Evolutionary conservation across 164 flowering plant species (phyloP), one percentile per base, ranked within the genome.

Genomic region (Vitis rotundifolia): DNA sequence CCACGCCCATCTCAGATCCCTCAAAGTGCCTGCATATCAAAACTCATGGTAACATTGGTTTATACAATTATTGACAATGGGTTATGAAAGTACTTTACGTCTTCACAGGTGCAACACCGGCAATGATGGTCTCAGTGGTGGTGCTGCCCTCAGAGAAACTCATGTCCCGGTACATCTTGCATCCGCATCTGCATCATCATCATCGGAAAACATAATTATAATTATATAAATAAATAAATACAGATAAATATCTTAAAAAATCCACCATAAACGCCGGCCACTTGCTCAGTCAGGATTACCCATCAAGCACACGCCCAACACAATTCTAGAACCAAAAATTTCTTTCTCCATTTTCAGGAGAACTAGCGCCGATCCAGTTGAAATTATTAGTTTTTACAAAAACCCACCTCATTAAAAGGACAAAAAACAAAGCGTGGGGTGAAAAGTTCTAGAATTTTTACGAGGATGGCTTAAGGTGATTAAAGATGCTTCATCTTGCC

Each of bases 121-220:
- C 18, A 54, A 84, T 69, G 49, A 80, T 49, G 44, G 84, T 75
- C 73, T 76, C 80, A 2, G 44, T 37, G 22, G 79, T 37, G 44
- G 44, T 37, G 69, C 67, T 37, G 18, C 29, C 70, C 77, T 85
- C 87, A 2, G 84, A 44, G 73, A 64, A 74, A 68, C 76, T 59
- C 57, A 81, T 8, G 69, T 83, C 90, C 14, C 88, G 85, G 75
- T 74, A 83, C 86, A 76, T 85, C 67, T 69, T 68, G 81, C 88
- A 87, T n/a, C 90, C 85, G 80, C 7, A 3, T 37, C 44, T 3
- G 0, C 80, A 69, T 48, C 66, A 47, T n/a, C 10, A 59, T 8
- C 14, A 37, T 37, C 44, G 44, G 18, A 54, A 56, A 22, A 22
- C 1, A 22, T 1, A 22, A 22, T 22, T 22, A 22, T 22, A n/a